Conservation (phyloP, 371 early-diverging fungal species). For the Dentiscutata heterogama region DNA sequence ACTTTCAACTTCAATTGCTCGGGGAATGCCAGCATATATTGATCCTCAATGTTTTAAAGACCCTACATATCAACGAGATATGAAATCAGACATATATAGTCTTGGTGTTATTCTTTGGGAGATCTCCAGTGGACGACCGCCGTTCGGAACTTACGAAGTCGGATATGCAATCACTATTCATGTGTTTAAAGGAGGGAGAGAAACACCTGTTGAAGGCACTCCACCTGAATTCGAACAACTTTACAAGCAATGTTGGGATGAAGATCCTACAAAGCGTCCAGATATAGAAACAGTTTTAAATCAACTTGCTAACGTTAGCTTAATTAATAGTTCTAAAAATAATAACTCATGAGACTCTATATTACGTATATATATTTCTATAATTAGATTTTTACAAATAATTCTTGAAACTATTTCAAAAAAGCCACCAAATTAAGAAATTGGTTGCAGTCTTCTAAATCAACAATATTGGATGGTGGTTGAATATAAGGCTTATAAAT, state of each 20-base stretch:
- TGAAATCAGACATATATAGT: constrained; percentile 23
- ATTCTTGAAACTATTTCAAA: too few species aligned
- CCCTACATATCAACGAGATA: neutral
- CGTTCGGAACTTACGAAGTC: neutral
- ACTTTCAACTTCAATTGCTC: neutral
- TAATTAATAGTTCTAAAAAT: too few species aligned
- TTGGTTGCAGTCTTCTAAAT: too few species aligned
- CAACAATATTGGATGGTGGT: too few species aligned
- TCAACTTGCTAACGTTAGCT: too few species aligned
- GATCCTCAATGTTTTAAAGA: neutral
- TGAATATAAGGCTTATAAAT: too few species aligned
- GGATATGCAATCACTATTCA: neutral
- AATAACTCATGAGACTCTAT: too few species aligned
- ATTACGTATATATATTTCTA: too few species aligned
- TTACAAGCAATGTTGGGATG: constrained; percentile 29
- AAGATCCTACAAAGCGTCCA: neutral
- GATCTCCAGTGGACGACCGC: neutral
- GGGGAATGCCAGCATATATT: neutral
- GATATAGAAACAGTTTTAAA: neutral
- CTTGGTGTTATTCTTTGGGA: constrained; percentile 29
- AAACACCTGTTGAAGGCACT: neutral
- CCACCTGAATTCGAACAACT: neutral
- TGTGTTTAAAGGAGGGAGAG: neutral
- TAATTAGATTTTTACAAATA: too few species aligned
- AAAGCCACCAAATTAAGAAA: too few species aligned